These are phyloP conservation scores for Lagenaria siceraria DNA, from an alignment of 306 rosid genomes.

Conservation along the genomic window DNA sequence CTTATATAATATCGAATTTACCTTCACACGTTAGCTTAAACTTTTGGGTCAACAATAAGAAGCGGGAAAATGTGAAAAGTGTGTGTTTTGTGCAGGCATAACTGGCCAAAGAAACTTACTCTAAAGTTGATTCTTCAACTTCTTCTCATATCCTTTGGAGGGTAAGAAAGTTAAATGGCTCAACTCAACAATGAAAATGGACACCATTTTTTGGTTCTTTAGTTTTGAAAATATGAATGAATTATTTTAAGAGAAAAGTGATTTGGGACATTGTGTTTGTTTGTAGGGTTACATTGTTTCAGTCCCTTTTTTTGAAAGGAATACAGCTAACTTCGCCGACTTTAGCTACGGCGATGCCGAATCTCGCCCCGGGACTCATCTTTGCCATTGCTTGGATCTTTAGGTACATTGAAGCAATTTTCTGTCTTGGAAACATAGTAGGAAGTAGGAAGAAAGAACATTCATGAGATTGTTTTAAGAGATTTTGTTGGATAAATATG, in stretches of 20 bases:
- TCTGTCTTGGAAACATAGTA: not conserved
- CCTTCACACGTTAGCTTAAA: no score
- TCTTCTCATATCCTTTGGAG: slow-evolving; percentile 60
- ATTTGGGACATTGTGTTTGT: not conserved
- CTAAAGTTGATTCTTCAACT: slow-evolving; percentile 40
- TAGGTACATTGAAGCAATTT: slow-evolving; percentile 28
- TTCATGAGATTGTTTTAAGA: not conserved
- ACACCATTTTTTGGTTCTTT: not conserved
- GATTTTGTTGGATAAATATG: not conserved
- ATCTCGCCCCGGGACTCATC: slow-evolving; percentile 79
- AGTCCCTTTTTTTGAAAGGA: slow-evolving; percentile 51
- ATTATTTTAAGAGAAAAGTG: not conserved
- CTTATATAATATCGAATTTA: no score
- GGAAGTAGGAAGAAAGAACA: not conserved
- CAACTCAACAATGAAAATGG: not conserved
- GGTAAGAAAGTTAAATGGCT: slow-evolving; percentile 29
- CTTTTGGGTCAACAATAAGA: no score
- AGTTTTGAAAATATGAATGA: not conserved
- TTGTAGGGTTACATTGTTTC: slow-evolving; percentile 61
- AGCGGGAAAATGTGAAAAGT: no score
- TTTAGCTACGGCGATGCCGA: slow-evolving; percentile 95
- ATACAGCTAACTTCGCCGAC: slow-evolving; percentile 66
- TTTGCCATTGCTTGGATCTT: slow-evolving; percentile 64
- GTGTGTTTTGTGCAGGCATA: slow-evolving; percentile 37
- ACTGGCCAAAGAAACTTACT: slow-evolving; percentile 44